Conservation (phyloP, 164 flowering plant species). For the Magnolia officinalis region DNA sequence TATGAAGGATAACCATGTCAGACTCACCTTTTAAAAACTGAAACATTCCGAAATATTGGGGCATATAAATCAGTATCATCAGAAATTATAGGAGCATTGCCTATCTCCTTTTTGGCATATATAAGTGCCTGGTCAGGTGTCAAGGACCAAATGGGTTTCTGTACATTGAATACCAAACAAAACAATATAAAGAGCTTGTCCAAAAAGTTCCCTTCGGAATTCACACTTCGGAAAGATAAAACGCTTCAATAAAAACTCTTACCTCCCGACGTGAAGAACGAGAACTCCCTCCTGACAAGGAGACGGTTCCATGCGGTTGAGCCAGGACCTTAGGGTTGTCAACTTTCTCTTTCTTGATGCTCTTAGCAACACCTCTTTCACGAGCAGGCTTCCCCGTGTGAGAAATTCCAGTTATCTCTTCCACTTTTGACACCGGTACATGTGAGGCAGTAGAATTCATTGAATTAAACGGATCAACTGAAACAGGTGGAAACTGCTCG, state of each 20-base stretch:
- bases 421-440: slow-evolving; percentile 13
- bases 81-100: slow-evolving; percentile 37
- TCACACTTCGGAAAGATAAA: neutral
- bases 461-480: slow-evolving; percentile 21
- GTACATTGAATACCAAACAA: neutral
- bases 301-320: slow-evolving; percentile 21
- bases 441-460: slow-evolving; percentile 26
- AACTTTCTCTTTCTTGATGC: slow-evolving; percentile 6
- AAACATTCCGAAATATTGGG: slow-evolving; percentile 63
- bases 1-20: slow-evolving; percentile 1
- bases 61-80: slow-evolving; percentile 65
- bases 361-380: slow-evolving; percentile 21
- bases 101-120: slow-evolving; percentile 64
- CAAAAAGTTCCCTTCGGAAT: neutral
- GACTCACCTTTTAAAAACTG: slow-evolving; percentile 65
- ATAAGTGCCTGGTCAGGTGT: slow-evolving; percentile 58
- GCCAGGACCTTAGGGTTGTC: slow-evolving; percentile 19
- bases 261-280: slow-evolving; percentile 36
- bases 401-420: slow-evolving; percentile 6
- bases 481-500: slow-evolving; percentile 18
- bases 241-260: neutral
- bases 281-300: neutral
- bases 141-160: slow-evolving; percentile 31
- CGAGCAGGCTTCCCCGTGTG: neutral
- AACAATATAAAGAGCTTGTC: neutral